Conservation (phyloP, 768 basidiomycete species). For the Kwoniella pini region DNA sequence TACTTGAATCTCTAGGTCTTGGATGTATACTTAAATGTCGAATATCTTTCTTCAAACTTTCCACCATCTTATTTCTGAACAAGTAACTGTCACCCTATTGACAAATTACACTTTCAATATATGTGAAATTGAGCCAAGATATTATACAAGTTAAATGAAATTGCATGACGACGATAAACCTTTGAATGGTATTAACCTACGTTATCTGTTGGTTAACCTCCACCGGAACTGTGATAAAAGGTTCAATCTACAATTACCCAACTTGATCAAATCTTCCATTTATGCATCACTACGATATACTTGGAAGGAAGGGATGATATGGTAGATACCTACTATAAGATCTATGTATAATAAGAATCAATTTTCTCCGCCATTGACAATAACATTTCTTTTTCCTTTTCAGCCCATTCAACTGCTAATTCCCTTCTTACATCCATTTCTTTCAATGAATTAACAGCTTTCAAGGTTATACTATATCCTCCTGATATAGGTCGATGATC, state of each 20-base stretch:
- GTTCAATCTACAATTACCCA: background rate
- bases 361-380: constrained; percentile 33
- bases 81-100: constrained; percentile 6
- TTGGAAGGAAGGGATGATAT: background rate
- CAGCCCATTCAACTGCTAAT: constrained; percentile 59
- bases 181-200: background rate
- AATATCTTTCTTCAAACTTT: background rate
- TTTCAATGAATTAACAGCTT: constrained; percentile 65
- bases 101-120: no score
- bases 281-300: no score
- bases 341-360: constrained; percentile 2
- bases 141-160: no score
- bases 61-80: background rate
- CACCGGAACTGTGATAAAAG: background rate
- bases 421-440: constrained; percentile 63
- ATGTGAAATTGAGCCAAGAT: no score
- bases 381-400: constrained; percentile 50
- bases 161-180: background rate
- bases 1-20: constrained; percentile 24
- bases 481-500: constrained; percentile 89
- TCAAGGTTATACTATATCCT: constrained; percentile 71
- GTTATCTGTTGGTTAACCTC: background rate
- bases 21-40: background rate
- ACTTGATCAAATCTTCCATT: background rate
- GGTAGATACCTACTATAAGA: background rate